Percentiles rank a stretch among this genome's conserved stretches.
phyloP scores from a whole-genome alignment of 2,329 filamentous ascomycete genomes.

The Fulvia fulva region DNA sequence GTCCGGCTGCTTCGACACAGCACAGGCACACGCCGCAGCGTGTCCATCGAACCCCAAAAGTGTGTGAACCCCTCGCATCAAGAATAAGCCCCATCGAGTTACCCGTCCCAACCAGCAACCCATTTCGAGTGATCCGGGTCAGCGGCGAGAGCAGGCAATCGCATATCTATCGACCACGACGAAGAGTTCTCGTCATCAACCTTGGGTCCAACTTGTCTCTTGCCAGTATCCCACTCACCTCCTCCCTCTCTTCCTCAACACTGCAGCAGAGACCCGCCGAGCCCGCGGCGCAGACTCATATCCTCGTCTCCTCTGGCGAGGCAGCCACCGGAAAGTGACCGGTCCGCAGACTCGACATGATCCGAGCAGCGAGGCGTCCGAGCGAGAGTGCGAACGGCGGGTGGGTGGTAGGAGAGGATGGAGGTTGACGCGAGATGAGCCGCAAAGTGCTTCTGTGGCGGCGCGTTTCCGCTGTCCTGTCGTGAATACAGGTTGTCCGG shows the following conservation, averaged over 20 bases:
- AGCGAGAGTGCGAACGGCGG: constrained; percentile 50
- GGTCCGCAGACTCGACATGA: constrained; percentile 42
- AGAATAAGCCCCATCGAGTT: constrained; percentile 99
- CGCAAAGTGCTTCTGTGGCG: constrained; percentile 95
- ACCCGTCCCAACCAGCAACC: constrained; percentile 49
- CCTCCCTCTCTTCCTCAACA: constrained; percentile 33
- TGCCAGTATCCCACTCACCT: constrained; percentile 32
- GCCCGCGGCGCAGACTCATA: constrained; percentile 70
- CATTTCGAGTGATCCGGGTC: constrained; percentile 23
- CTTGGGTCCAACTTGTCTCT: constrained; percentile 43
- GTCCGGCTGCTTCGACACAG: constrained; percentile 68
- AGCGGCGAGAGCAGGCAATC: constrained; percentile 62
- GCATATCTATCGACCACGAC: constrained; percentile 98
- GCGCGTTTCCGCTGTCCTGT: constrained; percentile 86
- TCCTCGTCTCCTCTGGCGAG: constrained; percentile 64
- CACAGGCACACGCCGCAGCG: constrained; percentile 36
- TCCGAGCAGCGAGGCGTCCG: constrained; percentile 34
- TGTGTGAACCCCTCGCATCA: constrained; percentile 79
- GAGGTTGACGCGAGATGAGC: constrained; percentile 66
- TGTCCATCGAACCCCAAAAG: constrained; percentile 44
- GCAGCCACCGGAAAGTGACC: constrained; percentile 35
- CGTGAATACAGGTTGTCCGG: constrained; percentile 73
- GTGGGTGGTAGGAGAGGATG: constrained; percentile 46
- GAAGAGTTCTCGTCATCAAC: constrained; percentile 62
- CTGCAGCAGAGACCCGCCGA: constrained; percentile 31